A percentile compares a stretch with the other conserved stretches of the same genome.
These are phyloP conservation scores for Zygoascus biomembranicola DNA, from an alignment of 805 yeast species.

Conservation along the genomic window DNA sequence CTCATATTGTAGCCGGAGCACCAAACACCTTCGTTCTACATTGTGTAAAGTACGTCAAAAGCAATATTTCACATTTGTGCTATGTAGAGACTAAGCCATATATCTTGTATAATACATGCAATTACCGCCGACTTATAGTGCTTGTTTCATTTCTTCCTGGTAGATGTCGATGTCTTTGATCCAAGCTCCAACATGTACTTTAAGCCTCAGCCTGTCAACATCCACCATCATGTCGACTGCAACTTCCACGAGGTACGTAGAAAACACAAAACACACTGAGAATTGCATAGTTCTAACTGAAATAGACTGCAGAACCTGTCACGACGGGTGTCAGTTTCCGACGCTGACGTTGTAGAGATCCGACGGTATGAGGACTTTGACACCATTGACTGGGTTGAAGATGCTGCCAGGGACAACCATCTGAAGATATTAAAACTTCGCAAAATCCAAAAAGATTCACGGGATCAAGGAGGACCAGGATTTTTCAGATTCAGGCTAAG, in stretches of 20 bases:
- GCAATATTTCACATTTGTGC: no score
- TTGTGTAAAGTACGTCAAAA: no score
- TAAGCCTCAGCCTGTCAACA: not conserved
- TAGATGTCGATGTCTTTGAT: no score
- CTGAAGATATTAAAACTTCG: conserved; percentile 10
- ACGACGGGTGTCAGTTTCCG: conserved; percentile 2
- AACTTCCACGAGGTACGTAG: not conserved
- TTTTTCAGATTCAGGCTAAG: conserved; percentile 11
- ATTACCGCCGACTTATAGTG: no score
- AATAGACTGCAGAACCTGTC: not conserved
- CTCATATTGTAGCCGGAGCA: no score
- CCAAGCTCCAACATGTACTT: no score
- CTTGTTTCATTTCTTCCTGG: no score
- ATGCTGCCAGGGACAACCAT: conserved; percentile 31
- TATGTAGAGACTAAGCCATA: no score
- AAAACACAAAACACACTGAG: not conserved
- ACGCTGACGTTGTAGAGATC: conserved; percentile 10
- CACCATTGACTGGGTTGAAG: conserved; percentile 54
- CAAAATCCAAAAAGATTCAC: not conserved
- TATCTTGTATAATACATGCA: no score
- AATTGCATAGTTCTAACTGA: not conserved
- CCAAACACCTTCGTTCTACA: no score
- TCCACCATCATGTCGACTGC: not conserved
- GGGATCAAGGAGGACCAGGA: not conserved
- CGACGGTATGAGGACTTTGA: conserved; percentile 39